Percentiles rank a stretch among this genome's conserved stretches.
These are phyloP conservation scores for Teunomyces atbi DNA, from an alignment of 805 yeast species.

Conservation along the genomic window DNA sequence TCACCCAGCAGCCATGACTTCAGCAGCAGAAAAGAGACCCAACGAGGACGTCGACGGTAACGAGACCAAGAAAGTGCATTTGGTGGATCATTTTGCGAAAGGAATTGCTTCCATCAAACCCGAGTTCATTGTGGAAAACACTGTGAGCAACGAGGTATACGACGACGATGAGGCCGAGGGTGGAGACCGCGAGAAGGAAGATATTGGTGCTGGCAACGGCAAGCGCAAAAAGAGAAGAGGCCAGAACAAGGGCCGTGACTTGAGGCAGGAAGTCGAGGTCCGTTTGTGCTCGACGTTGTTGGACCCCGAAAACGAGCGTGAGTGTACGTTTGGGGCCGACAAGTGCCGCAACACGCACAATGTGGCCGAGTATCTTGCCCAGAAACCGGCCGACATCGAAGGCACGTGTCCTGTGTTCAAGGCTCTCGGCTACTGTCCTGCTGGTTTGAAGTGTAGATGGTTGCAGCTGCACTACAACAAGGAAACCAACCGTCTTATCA, in stretches of 20 bases:
- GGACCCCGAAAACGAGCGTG: constrained; percentile 48
- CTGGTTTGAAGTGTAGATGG: constrained; percentile 93
- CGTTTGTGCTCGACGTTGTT: constrained; percentile 64
- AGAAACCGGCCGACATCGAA: constrained; percentile 69
- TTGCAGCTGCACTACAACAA: constrained; percentile 63
- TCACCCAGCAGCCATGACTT: not conserved
- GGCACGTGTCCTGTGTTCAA: constrained; percentile 83
- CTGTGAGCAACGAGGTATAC: constrained; percentile 39
- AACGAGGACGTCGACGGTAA: constrained; percentile 14
- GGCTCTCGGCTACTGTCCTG: constrained; percentile 86
- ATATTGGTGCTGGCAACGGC: constrained; percentile 28
- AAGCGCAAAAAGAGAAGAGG: constrained; percentile 60
- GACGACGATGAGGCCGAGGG: constrained; percentile 47
- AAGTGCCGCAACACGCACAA: constrained; percentile 79
- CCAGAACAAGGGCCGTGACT: constrained; percentile 79
- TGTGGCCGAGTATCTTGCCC: constrained; percentile 55
- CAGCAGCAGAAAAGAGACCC: constrained; percentile 14
- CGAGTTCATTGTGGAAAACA: constrained; percentile 58
- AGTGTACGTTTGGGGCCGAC: constrained; percentile 65
- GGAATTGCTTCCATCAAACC: constrained; percentile 79
- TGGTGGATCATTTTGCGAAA: constrained; percentile 31
- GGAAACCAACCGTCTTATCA: constrained; percentile 44
- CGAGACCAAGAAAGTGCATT: constrained; percentile 19
- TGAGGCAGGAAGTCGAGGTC: constrained; percentile 66
- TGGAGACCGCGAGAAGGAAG: constrained; percentile 35